Base-by-base conservation (phyloP, 1,139 yeast genomes). In the Arxiozyma telluris region DNA sequence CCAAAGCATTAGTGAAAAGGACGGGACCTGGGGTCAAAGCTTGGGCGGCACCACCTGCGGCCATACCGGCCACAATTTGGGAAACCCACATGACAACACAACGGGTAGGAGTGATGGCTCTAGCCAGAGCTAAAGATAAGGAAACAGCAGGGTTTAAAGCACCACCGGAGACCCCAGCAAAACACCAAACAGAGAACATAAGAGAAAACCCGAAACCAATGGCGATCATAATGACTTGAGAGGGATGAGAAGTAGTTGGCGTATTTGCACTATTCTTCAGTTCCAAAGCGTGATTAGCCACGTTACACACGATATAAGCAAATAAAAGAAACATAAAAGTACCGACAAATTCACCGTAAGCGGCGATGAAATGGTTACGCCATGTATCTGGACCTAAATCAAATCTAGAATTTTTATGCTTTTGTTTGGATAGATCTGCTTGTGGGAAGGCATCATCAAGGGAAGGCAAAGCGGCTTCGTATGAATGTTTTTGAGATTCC, bases 61-160 rank as follows among this genome's bases (percentile, higher is more conserved):
- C 89, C 83, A 89, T 84, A 71, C 96, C 96, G 53, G 85, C 96
- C 68, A 87, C 71, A 64, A 88, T 70, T 74, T 89, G 96, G 49
- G 91, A 66, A 54, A 82, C 52, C 71, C 80, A 72, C 82, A 85
- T 81, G 54, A 86, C 69, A 44, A 74, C 71, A 61, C 87, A 93
- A 70, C 95, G 81, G 44, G 84, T 57, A 54, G 93, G 90, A 47
- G 88, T 79, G 58, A 86, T 77, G 53, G 90, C 94, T 59, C 86
- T 79, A 30, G 87, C 85, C 51, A 85, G 73, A 22, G 82, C 78
- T 66, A 88, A 75, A 42, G 93, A 75, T 53, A 87, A 74, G 42
- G 96, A 84, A 50, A 89, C 96, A 51, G 95, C 91, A 12, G 96
- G 96, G 74, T 89, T 89, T 68, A 88, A 79, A 72, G 87, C 87